A percentile compares a stretch with the other conserved stretches of the same genome.
phyloP scores from a whole-genome alignment of 139 green algal species.

The Picochlorum sp. region DNA sequence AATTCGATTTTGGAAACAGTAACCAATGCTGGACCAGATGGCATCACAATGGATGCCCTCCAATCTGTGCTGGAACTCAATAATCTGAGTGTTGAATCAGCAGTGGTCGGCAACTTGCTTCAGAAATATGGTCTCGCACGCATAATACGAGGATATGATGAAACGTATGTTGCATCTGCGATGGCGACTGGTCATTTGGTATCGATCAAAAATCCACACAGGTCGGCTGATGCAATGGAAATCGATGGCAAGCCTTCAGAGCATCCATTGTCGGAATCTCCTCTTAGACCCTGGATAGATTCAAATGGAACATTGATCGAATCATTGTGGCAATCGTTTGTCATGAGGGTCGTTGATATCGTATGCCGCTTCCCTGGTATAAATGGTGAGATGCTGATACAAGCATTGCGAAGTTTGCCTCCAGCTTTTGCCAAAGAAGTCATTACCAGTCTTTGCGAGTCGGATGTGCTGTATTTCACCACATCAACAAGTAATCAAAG shows the following conservation, averaged over 20 bases:
- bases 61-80: not conserved
- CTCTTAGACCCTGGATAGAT: constrained; percentile 23
- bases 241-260: too few species aligned
- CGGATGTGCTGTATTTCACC: constrained; percentile 12
- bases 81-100: not conserved
- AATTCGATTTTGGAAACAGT: not conserved
- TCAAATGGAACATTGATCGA: constrained; percentile 12
- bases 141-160: constrained; percentile 5
- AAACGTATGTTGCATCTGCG: constrained; percentile 9
- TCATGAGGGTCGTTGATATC: not conserved
- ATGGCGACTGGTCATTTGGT: not conserved
- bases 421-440: constrained; percentile 7
- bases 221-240: too few species aligned
- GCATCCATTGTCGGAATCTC: constrained; percentile 7
- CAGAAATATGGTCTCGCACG: not conserved
- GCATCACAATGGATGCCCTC: not conserved
- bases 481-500: not conserved
- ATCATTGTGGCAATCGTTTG: constrained; percentile 11
- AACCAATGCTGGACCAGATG: not conserved
- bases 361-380: constrained; percentile 12
- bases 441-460: not conserved
- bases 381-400: not conserved
- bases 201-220: not conserved
- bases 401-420: not conserved
- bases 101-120: not conserved